phyloP scores from a whole-genome alignment of 345 rosid species.

The Abelmoschus esculentus region DNA sequence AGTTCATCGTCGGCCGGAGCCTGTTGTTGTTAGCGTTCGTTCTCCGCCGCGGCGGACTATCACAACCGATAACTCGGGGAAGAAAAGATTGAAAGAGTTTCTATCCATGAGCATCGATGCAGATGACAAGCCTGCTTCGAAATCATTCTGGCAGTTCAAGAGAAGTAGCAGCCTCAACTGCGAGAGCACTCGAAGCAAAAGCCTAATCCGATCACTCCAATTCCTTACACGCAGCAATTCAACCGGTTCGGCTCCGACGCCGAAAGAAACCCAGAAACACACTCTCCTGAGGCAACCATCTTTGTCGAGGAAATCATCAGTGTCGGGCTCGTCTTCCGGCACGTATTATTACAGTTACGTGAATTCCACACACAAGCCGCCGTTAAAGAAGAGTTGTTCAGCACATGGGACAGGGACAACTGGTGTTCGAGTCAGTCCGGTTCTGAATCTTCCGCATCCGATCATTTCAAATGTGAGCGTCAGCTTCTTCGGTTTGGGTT shows the following conservation, averaged over 20 bases:
- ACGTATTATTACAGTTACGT: constrained; percentile 26
- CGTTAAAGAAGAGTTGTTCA: constrained; percentile 46
- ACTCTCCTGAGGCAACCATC: constrained; percentile 46
- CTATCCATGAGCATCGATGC: constrained; percentile 36
- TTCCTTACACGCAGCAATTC: constrained; percentile 83
- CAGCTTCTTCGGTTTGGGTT: constrained; percentile 64
- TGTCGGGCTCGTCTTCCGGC: constrained; percentile 24
- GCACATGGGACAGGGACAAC: constrained; percentile 40
- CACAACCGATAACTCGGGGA: constrained; percentile 23
- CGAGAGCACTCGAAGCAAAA: constrained; percentile 41
- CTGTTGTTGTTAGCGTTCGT: background rate
- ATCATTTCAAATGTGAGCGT: constrained; percentile 58
- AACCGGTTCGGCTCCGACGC: constrained; percentile 58
- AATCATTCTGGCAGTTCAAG: constrained; percentile 67
- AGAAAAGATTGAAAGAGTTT: constrained; percentile 76
- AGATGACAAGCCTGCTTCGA: constrained; percentile 33
- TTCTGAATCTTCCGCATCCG: constrained; percentile 62
- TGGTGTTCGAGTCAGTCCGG: constrained; percentile 63
- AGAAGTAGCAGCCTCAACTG: constrained; percentile 79
- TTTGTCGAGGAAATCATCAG: constrained; percentile 38
- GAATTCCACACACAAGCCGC: constrained; percentile 32
- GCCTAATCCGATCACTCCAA: constrained; percentile 56
- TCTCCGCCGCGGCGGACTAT: constrained; percentile 14
- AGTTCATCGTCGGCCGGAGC: constrained; percentile 16
- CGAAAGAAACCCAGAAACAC: constrained; percentile 42